Evolutionary conservation across 1,284 basidiomycete species (phyloP).

Genomic region (Sporisorium iseilematis-ciliati): DNA sequence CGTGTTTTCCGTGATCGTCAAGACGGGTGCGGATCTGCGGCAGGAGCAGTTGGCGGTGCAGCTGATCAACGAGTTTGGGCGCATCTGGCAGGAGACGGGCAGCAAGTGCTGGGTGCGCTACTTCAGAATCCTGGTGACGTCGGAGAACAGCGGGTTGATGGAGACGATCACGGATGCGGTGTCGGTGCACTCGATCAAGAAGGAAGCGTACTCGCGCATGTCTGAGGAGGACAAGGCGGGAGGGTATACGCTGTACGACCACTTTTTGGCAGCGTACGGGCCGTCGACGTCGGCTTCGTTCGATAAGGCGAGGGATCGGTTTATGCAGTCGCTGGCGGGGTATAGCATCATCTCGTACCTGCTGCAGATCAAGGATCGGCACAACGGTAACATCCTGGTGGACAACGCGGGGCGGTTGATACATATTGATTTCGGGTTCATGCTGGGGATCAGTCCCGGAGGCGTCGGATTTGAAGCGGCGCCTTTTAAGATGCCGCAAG

Average conservation of each 20-base stretch:
- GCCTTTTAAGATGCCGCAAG: constrained; percentile 94
- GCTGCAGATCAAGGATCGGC: constrained; percentile 97
- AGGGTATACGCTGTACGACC: constrained; percentile 64
- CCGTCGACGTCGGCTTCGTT: constrained; percentile 56
- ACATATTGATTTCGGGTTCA: constrained; percentile 98
- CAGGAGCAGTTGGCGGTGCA: constrained; percentile 98
- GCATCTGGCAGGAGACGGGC: constrained; percentile 85
- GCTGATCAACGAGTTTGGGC: constrained; percentile 90
- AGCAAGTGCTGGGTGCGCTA: constrained; percentile 66
- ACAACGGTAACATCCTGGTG: constrained; percentile 97
- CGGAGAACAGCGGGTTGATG: constrained; percentile 85
- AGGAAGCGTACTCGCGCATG: constrained; percentile 92
- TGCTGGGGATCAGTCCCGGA: constrained; percentile 85
- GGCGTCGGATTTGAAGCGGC: constrained; percentile 99
- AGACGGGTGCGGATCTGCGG: constrained; percentile 94
- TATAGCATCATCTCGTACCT: constrained; percentile 96
- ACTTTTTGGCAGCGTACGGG: constrained; percentile 64
- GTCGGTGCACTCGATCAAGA: constrained; percentile 99
- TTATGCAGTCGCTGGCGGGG: constrained; percentile 89
- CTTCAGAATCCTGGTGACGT: constrained; percentile 91
- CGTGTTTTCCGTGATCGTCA: constrained; percentile 96
- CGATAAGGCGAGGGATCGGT: constrained; percentile 78
- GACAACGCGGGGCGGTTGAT: constrained; percentile 94
- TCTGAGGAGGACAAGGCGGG: constrained; percentile 73
- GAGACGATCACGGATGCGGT: constrained; percentile 83